Evolutionary conservation across 768 basidiomycete genomes (phyloP), one percentile per base, ranked within the genome.

Genomic region (Paxillus involutus): DNA sequence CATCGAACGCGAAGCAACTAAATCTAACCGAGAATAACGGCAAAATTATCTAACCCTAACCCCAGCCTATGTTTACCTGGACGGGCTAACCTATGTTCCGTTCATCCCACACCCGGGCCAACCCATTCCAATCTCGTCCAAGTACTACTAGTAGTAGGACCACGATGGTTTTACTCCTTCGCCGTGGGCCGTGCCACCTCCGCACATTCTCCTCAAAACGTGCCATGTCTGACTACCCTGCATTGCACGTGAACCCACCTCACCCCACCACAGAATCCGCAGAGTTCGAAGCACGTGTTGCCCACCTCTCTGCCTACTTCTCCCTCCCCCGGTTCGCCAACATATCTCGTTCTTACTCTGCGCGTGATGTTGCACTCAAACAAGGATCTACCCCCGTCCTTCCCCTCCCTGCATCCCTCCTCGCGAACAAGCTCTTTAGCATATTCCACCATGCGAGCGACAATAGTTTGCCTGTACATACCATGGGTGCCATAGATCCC

Each of bases 401-500:
- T 14, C 87, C 90, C 5, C 80, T 89, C 29, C 87, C 86, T 8
- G 86, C 87, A 3, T 84, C 87, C 8, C 68, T 91, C n/a, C 80
- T 91, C 8, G 86, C 94, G 14, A 82, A 93, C 75, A 96, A 96
- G 71, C 80, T 98, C n/a, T 89, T 82, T 68, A 74, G 76, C 12
- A 65, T 86, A 9, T 78, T 98, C 44, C 74, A 77, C 17, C 79
- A 81, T 45, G 85, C 86, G 42, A 82, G 83, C 21, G 79, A 76
- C 36, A 80, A 80, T 37, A 80, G 81, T 30, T 76, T 77, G 58
- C 92, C 94, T 0, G 81, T 96, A 12, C 90, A 92, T 62, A 96
- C 94, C 2, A 86, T 95, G 83, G 94, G 94, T 39, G 93, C 91
- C 4, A 88, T 97, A 57, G 95, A 97, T 67, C 93, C 94, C 0